phyloP scores from a whole-genome alignment of 768 basidiomycete species.

The Lyophyllum shimeji region DNA sequence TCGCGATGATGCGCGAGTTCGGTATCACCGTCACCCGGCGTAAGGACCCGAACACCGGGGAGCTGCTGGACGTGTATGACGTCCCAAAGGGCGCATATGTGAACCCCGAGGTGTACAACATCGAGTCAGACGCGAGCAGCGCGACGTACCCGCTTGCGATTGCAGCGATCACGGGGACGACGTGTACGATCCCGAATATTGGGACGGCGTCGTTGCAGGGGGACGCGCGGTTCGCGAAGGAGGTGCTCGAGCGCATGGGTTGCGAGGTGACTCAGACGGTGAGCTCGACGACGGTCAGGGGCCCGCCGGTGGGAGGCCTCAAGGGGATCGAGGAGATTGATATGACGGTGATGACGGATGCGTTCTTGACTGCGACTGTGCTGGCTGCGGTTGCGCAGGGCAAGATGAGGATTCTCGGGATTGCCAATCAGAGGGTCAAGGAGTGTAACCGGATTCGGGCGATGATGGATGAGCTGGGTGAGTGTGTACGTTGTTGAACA shows the following conservation, averaged over 20 bases:
- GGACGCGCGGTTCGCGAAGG: constrained; percentile 94
- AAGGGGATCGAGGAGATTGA: constrained; percentile 85
- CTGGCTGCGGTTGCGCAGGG: constrained; percentile 80
- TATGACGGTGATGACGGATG: constrained; percentile 99
- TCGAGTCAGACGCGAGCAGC: constrained; percentile 94
- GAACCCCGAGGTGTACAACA: constrained; percentile 80
- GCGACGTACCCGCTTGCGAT: constrained; percentile 97
- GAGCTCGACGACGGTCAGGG: constrained; percentile 88
- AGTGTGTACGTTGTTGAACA: constrained; percentile 20
- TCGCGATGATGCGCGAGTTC: constrained; percentile 95
- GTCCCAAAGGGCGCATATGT: constrained; percentile 80
- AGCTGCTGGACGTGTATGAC: constrained; percentile 75
- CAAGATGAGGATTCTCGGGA: constrained; percentile 85
- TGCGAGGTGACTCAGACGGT: constrained; percentile 87
- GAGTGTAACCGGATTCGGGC: constrained; percentile 97
- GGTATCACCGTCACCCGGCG: constrained; percentile 76
- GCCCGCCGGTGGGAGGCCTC: constrained; percentile 80
- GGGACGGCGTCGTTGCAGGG: constrained; percentile 91
- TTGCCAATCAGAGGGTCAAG: constrained; percentile 98
- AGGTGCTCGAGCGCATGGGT: constrained; percentile 93
- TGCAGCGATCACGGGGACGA: constrained; percentile 96
- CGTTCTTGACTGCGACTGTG: constrained; percentile 93
- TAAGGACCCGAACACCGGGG: constrained; percentile 56
- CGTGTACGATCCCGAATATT: constrained; percentile 91
- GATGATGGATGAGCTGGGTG: constrained; percentile 95